Base-by-base conservation (phyloP, 257 asterid genomes). In the Forsythia viridissima region DNA sequence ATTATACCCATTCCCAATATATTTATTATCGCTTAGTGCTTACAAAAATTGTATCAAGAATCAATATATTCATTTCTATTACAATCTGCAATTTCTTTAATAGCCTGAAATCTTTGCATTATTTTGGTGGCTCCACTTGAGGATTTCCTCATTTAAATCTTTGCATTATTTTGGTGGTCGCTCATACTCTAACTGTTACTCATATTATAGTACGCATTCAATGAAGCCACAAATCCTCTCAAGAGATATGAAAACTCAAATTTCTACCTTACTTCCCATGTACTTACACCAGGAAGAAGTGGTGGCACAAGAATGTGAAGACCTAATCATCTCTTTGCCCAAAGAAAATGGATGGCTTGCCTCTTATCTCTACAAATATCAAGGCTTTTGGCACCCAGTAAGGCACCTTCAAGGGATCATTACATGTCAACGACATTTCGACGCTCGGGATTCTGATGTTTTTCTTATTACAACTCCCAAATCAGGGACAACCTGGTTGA, bases 401-500 rank as follows among this genome's bases (percentile, higher is more conserved):
- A 1, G 75, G 68, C 80, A 66, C 4, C 18, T 83, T 40, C 72
- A 73, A 40, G 84, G 82, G 8, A 67, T 65, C 42, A 24, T 83
- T 77, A 65, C 38, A 59, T 77, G 46, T 37, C 87, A 77, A 70
- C 48, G 46, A 13, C 36, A 73, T 21, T 80, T 76, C 36, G 20
- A 77, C 8, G 75, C 87, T 21, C 66, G 74, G 37, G 57, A 83
- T 24, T 69, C 57, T 37, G 87, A 83, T 69, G n/a, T 83, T 38
- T 16, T 83, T 10, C 80, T 80, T 0, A 71, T 73, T 43, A 76
- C 84, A 5, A 34, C 77, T n/a, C 84, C 86, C 38, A 83, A 83
- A 80, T 80, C 70, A 1, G 86, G 84, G 39, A 80, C 87, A 5
- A 80, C 84, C 0, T 80, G 80, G 87, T 15, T 83, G 2, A 83